These are phyloP conservation scores for Hypomontagnella submonticulosa DNA, from an alignment of 495 filamentous ascomycete species.

Conservation along the genomic window DNA sequence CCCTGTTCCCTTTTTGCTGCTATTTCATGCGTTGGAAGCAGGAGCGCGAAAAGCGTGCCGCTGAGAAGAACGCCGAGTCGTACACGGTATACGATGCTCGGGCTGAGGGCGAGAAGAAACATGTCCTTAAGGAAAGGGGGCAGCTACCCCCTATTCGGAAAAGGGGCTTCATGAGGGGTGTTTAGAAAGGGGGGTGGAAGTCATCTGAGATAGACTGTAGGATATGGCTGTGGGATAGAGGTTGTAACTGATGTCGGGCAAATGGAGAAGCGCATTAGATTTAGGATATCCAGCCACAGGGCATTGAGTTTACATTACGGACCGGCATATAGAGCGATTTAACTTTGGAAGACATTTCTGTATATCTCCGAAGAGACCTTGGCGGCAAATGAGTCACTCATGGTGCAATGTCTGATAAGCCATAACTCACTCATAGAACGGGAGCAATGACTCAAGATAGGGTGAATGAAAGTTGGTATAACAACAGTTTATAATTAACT, in stretches of 20 bases:
- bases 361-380: no score
- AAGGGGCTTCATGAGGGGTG: conserved; percentile 43
- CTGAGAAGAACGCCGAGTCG: conserved; percentile 35
- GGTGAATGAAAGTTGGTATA: no score
- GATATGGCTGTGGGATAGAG: neutral
- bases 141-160: conserved; percentile 32
- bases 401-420: no score
- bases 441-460: no score
- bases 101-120: conserved; percentile 31
- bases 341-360: no score
- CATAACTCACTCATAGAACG: no score
- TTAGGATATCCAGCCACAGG: conserved; percentile 4
- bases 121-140: conserved; percentile 41
- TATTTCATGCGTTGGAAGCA: conserved; percentile 69
- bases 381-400: no score
- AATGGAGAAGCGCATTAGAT: neutral
- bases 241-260: neutral
- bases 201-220: neutral
- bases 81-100: conserved; percentile 31
- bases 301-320: conserved; percentile 7
- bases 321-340: no score
- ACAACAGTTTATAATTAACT: conserved; percentile 1
- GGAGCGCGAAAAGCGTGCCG: conserved; percentile 49
- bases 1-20: conserved; percentile 70
- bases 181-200: neutral